phyloP scores from a whole-genome alignment of 768 basidiomycete species.

The Lentinula boryana region DNA sequence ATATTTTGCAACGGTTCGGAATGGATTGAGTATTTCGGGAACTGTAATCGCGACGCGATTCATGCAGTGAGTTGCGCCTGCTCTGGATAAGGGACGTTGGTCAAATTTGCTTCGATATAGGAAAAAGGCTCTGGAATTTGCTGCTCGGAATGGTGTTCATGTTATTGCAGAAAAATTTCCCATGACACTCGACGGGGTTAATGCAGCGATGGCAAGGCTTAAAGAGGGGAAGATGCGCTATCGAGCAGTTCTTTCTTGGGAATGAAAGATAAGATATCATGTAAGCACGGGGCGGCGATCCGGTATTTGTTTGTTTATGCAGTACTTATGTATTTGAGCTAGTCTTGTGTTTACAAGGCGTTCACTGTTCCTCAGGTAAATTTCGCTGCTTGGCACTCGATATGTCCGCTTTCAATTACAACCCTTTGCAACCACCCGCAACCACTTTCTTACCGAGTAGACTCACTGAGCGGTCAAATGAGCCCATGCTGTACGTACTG shows the following conservation, averaged over 20 bases:
- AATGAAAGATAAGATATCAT: background rate
- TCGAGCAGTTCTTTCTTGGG: conserved; percentile 19
- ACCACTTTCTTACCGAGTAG: too few species aligned
- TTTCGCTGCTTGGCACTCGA: too few species aligned
- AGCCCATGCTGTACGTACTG: too few species aligned
- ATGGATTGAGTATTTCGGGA: conserved; percentile 13
- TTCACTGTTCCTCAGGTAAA: too few species aligned
- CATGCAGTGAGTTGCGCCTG: background rate
- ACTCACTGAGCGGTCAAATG: too few species aligned
- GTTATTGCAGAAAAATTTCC: conserved; percentile 22
- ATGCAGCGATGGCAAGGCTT: conserved; percentile 20
- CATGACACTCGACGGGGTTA: conserved; percentile 22
- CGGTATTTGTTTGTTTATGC: too few species aligned
- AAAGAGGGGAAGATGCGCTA: conserved; percentile 22
- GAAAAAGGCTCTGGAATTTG: conserved; percentile 25
- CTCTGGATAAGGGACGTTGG: too few species aligned
- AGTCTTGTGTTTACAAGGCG: too few species aligned
- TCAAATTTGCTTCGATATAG: background rate
- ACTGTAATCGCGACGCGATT: background rate
- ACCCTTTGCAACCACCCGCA: too few species aligned
- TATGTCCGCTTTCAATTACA: too few species aligned
- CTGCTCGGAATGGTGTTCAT: conserved; percentile 19
- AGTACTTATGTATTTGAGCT: too few species aligned
- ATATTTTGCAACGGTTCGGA: conserved; percentile 8
- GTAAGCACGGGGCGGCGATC: too few species aligned